Evolutionary conservation across 176 grass and related monocot genomes (phyloP), one percentile per base, ranked within the genome.

Genomic region (Paspalum vaginatum): DNA sequence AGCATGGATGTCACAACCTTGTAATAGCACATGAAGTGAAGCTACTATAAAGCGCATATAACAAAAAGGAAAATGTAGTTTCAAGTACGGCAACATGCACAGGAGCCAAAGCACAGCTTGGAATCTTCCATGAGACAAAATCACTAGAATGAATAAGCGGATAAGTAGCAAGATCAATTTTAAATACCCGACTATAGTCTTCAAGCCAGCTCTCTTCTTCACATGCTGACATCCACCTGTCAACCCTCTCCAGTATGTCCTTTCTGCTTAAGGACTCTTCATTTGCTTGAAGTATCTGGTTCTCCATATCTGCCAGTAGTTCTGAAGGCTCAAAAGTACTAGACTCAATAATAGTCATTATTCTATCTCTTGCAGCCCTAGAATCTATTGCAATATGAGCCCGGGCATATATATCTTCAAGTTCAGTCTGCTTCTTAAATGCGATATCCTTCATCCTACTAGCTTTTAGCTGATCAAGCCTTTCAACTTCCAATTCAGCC

Each of bases 161-260:
- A 45, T 26, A 58, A 14, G 18, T 52, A 65, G 27, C 3, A 83
- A 24, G 80, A 83, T 25, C 43, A 59, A 75, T 53, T 87, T 39
- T 70, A 64, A 51, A 15, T 90, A 98, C 95, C 95, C 80, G 83
- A 67, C 78, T 95, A 60, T 93, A 98, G 84, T 98, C 92, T 79
- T 98, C 92, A 89, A 95, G 92, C 95, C 95, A 98, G 84, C 86
- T 98, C 81, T 98, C 95, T 80, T 98, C 95, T 84, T 98, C 95
- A 79, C 95, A 98, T 57, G 92, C 90, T 85, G 75, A 72, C 86
- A 98, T 89, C 92, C 92, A 98, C 79, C 81, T 93, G 59, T 93
- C 88, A 80, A 98, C 84, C 77, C 90, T 95, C 72, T 98, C 95
- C 63, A 98, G 64, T 81, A 98, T 98, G 53, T 98, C 95, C 69